Evolutionary conservation across 805 yeast species (phyloP).

Genomic region (Yamadazyma philogaea): DNA sequence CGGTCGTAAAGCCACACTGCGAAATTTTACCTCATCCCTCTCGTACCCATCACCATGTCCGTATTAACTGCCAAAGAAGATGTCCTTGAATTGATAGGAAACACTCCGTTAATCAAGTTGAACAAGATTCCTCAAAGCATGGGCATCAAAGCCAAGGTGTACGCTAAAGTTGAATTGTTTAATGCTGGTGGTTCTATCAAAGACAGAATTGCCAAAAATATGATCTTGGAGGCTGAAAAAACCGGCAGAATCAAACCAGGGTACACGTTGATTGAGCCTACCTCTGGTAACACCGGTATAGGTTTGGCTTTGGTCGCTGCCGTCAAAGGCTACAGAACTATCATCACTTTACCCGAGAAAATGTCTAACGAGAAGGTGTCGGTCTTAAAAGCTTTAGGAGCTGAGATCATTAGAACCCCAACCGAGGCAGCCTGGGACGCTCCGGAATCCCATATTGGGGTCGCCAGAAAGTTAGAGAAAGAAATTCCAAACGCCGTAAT

Average conservation of each 20-base stretch:
- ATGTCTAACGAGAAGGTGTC: constrained; percentile 90
- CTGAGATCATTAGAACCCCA: constrained; percentile 87
- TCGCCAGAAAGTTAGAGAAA: constrained; percentile 72
- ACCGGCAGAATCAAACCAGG: constrained; percentile 81
- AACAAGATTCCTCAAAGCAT: constrained; percentile 73
- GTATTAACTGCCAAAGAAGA: constrained; percentile 40
- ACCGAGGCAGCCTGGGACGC: constrained; percentile 92
- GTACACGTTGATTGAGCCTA: constrained; percentile 80
- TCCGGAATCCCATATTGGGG: constrained; percentile 89
- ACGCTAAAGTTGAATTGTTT: constrained; percentile 77
- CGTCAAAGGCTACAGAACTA: constrained; percentile 80
- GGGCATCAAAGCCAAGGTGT: constrained; percentile 68
- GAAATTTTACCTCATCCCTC: constrained; percentile 8
- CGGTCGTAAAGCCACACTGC: background rate
- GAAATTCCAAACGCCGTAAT: constrained; percentile 85
- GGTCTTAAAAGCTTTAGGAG: constrained; percentile 84
- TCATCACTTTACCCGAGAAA: constrained; percentile 85
- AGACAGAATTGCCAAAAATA: constrained; percentile 82
- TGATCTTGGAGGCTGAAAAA: constrained; percentile 83
- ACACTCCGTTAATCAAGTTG: constrained; percentile 75
- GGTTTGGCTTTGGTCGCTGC: constrained; percentile 87
- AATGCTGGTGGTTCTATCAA: constrained; percentile 90
- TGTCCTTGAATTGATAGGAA: constrained; percentile 75
- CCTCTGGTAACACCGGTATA: constrained; percentile 90
- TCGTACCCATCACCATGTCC: constrained; percentile 9